phyloP scores from a whole-genome alignment of 306 rosid genomes.

The Macrotyloma uniflorum region DNA sequence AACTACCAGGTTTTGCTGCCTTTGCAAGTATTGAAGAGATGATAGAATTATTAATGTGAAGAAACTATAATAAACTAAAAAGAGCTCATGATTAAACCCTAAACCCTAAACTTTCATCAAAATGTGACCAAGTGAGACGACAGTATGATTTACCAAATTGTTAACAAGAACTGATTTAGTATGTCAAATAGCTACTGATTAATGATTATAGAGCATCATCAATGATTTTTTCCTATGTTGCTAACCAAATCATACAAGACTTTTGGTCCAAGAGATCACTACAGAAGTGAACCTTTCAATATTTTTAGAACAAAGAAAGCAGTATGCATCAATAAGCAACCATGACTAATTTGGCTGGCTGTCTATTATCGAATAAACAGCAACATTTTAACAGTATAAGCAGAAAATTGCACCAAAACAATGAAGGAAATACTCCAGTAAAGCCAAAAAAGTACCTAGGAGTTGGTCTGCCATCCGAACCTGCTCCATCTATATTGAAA shows the following conservation, averaged over 20 bases:
- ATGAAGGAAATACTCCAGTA: slow-evolving; percentile 7
- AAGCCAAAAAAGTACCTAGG: slow-evolving; percentile 68
- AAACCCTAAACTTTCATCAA: slow-evolving; percentile 16
- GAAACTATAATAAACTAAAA: not conserved
- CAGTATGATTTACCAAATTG: slow-evolving; percentile 17
- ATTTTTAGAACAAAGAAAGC: slow-evolving; percentile 1
- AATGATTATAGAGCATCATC: not conserved
- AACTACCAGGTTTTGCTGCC: slow-evolving; percentile 1
- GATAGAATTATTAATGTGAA: slow-evolving; percentile 17
- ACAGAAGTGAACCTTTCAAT: slow-evolving; percentile 11
- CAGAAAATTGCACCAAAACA: slow-evolving; percentile 11
- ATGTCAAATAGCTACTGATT: slow-evolving; percentile 1
- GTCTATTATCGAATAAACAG: slow-evolving; percentile 15
- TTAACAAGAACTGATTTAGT: slow-evolving; percentile 6
- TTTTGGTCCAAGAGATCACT: slow-evolving; percentile 21
- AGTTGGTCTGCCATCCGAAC: slow-evolving; percentile 98
- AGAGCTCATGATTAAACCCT: not conserved
- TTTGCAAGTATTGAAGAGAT: not conserved
- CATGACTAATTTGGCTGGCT: not conserved
- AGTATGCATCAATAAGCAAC: not conserved
- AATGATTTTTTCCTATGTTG: slow-evolving; percentile 4
- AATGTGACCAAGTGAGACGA: not conserved
- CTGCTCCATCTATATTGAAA: slow-evolving; percentile 97
- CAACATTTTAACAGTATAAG: slow-evolving; percentile 21
- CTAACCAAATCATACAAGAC: slow-evolving; percentile 21